Conservation (phyloP, 1,284 basidiomycete genomes). For the Flammula alnicola region DNA sequence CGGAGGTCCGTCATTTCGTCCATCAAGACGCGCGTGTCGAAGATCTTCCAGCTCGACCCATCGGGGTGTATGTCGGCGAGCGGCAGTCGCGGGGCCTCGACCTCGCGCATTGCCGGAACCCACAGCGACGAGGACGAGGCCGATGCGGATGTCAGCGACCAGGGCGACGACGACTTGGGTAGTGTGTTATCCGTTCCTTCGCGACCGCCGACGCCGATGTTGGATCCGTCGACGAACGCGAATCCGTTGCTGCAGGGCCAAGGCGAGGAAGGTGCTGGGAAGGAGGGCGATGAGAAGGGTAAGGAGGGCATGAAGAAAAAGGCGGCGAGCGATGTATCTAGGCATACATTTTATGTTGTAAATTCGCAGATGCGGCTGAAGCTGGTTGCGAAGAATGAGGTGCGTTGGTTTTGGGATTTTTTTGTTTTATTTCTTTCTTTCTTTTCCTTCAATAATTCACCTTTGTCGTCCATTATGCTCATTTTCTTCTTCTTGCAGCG, state of each 20-base stretch:
- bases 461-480: no score
- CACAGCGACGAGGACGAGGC: no score
- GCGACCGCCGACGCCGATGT: conserved; percentile 54
- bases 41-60: conserved; percentile 43
- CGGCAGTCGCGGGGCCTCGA: no score
- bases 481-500: conserved; percentile 69
- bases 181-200: conserved; percentile 22
- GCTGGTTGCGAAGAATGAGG: conserved; percentile 88
- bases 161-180: conserved; percentile 5
- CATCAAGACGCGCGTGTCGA: conserved; percentile 54
- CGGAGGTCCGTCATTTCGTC: conserved; percentile 51
- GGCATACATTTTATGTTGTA: conserved; percentile 93
- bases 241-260: conserved; percentile 47
- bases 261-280: conserved; percentile 26
- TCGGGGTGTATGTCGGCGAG: not conserved
- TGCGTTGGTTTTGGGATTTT: conserved; percentile 30
- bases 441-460: conserved; percentile 2
- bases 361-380: conserved; percentile 93
- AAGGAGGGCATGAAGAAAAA: conserved; percentile 18
- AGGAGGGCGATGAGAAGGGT: conserved; percentile 42
- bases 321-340: conserved; percentile 63
- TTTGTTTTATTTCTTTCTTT: not conserved
- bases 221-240: conserved; percentile 77
- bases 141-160: no score
- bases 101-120: not conserved